Base-by-base conservation (phyloP, 2,329 filamentous ascomycete species). In the Neophaeococcomyces aloes region DNA sequence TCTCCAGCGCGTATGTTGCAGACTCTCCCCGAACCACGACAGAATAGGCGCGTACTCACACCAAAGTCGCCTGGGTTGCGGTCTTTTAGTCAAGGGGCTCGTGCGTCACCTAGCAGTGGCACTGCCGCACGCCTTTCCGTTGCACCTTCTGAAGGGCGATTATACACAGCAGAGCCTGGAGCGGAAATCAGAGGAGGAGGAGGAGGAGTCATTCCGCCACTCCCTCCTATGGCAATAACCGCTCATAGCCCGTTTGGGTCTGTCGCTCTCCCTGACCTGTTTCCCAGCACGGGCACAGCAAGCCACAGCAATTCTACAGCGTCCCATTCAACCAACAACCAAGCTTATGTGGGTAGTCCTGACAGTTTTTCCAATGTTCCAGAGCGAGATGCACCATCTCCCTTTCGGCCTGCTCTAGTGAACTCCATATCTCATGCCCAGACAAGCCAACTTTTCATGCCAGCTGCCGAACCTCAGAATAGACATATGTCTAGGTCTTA, bases 61-160 rank as follows among this genome's bases (percentile, higher is more conserved):
- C 75, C 78, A 1, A 68, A 70, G 50, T 79, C 78, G 7, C 76
- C 76, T 7, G 61, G 56, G 3, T 41, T 69, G 31, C 70, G 76
- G 48, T 65, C 71, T 19, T 64, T 69, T 14, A 77, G 72, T 53
- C 55, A 74, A 10, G 67, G 67, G 25, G 35, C 61, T 43, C 42
- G 61, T 57, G 53, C 71, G 29, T 64, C 64, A 36, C 61, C 61
- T 25, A 59, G 38, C 67, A 66, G 14, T 66, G 63, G 18, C 70
- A 66, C 1, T 68, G 71, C 35, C 66, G 69, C 56, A 68, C 70
- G 6, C 65, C 70, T 36, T 62, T 67, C 71, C 1, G 73, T 72
- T 44, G 56, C 69, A 10, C 60, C 62, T 7, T 61, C 65, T 6
- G 60, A 62, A 44, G 61, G 61, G 7, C 60, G 68, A 31, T 56